These are phyloP conservation scores for Hebeloma cylindrosporum DNA, from an alignment of 768 basidiomycete genomes.

Conservation along the genomic window DNA sequence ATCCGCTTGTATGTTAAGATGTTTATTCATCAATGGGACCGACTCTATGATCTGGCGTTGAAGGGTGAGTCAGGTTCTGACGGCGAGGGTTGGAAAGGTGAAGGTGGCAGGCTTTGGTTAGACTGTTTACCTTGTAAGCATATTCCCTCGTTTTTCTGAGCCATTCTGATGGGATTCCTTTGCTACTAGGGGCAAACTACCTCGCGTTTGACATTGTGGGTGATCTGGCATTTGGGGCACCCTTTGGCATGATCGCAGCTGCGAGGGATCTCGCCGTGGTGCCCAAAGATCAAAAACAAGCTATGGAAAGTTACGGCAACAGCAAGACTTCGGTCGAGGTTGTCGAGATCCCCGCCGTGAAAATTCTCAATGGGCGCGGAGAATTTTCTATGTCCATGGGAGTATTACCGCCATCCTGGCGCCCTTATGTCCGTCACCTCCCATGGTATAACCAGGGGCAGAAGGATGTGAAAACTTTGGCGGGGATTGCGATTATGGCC, in stretches of 20 bases:
- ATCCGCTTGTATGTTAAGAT: conserved; percentile 58
- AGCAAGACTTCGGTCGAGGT: conserved; percentile 45
- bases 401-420: conserved; percentile 68
- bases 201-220: conserved; percentile 74
- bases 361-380: conserved; percentile 86
- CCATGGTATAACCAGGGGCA: conserved; percentile 79
- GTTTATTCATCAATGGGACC: conserved; percentile 75
- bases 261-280: conserved; percentile 73
- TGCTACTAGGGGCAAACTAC: conserved; percentile 47
- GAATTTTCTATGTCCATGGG: conserved; percentile 87
- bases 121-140: conserved; percentile 71
- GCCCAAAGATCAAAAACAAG: conserved; percentile 53
- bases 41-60: conserved; percentile 52
- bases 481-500: conserved; percentile 77
- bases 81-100: conserved; percentile 66
- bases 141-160: background rate
- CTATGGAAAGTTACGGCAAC: conserved; percentile 59
- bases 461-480: conserved; percentile 66
- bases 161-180: background rate
- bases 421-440: conserved; percentile 59
- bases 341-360: conserved; percentile 71
- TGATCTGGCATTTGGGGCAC: conserved; percentile 83
- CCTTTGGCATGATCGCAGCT: conserved; percentile 85
- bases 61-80: conserved; percentile 59
- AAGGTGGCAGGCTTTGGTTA: conserved; percentile 66